Conservation (phyloP, 1,284 basidiomycete species). For the Tetrapyrgos nigripes region DNA sequence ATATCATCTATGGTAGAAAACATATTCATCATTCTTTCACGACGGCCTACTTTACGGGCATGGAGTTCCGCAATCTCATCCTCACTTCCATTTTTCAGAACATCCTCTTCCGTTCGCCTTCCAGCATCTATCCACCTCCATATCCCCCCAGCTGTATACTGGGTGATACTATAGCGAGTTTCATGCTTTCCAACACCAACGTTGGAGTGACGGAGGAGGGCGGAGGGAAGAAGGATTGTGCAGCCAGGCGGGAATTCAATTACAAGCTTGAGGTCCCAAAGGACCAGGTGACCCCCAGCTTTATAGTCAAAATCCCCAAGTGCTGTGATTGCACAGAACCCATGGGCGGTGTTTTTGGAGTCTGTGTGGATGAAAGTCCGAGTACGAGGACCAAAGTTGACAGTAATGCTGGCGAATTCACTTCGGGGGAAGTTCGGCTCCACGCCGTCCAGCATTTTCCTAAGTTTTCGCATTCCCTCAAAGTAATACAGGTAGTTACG, state of each 20-base stretch:
- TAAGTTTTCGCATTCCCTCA: background rate
- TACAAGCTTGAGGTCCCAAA: conserved; percentile 14
- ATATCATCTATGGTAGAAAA: conserved; percentile 6
- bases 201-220: conserved; percentile 16
- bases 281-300: conserved; percentile 15
- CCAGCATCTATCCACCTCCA: conserved; percentile 13
- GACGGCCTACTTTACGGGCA: background rate
- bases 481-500: background rate
- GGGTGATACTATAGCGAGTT: conserved; percentile 11
- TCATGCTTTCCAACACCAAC: background rate
- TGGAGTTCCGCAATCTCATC: background rate
- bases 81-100: background rate
- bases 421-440: conserved; percentile 6
- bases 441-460: background rate
- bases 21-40: background rate
- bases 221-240: conserved; percentile 13
- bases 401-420: conserved; percentile 1
- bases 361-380: conserved; percentile 10
- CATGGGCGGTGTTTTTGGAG: conserved; percentile 6
- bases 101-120: background rate
- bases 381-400: conserved; percentile 20
- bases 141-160: conserved; percentile 12
- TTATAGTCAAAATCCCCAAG: conserved; percentile 13
- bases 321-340: conserved; percentile 16
- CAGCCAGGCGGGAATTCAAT: conserved; percentile 17